Base-by-base conservation (phyloP, 2,329 filamentous ascomycete genomes). In the Nannizziopsis barbatae region DNA sequence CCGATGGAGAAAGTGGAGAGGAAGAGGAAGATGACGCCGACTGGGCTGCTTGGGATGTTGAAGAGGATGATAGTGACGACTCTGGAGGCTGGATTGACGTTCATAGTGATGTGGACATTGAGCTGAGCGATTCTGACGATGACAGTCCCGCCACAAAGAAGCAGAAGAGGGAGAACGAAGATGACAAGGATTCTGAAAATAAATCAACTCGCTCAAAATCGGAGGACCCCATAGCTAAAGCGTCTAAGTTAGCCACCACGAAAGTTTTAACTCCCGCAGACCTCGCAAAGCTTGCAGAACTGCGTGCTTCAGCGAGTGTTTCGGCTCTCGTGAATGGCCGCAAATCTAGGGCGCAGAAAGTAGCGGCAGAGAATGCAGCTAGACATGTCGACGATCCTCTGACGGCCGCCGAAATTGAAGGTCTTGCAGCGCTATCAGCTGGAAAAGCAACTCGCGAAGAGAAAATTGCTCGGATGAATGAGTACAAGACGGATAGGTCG, bases 51-150 rank as follows among this genome's bases (percentile, higher is more conserved):
- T 81, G 78, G 76, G 77, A 81, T 31, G 73, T 82, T 15, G 76
- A 83, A 48, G 75, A 70, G 18, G 68, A 68, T 37, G 69, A 76
- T 52, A 79, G 74, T 51, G 79, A 81, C 53, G 84, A 86, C 56
- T 90, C 85, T 12, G 87, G 83, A 11, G 90, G 88, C 14, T 96
- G 92, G 92, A 90, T 96, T 62, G 81, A 93, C 58, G 90, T 96
- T 31, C 75, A 84, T 52, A 84, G 81, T 54, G 86, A 95, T 20
- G 86, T 84, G 45, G 82, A 82, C 45, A 92, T 85, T 57, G 73
- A 81, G 40, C 74, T 85, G 55, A 81, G 75, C 57, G 83, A 86
- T 60, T 80, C 75, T 8, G 89, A 90, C 39, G 82, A 90, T 55
- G 86, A 85, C 33, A 77, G 80, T 54, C 81, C 80, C 0, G 42